Percentiles rank a stretch among this genome's conserved stretches.
Evolutionary conservation across 1,284 basidiomycete genomes (phyloP).

Genomic region (Cutaneotrichosporon cutaneum): DNA sequence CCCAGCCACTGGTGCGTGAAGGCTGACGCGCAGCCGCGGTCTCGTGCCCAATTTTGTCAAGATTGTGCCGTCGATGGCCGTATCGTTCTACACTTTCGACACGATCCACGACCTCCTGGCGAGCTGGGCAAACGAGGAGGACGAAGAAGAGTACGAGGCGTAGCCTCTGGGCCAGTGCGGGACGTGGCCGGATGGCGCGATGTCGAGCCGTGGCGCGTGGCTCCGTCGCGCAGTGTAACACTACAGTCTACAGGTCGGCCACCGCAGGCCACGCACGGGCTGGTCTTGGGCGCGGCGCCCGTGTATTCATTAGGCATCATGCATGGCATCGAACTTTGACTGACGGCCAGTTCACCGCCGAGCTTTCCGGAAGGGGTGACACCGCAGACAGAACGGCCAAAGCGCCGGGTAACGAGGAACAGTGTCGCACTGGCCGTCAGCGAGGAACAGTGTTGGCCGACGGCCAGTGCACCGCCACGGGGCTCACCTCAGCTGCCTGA

Average conservation of each 20-base stretch:
- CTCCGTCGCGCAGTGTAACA: background rate
- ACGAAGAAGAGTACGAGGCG: constrained; percentile 19
- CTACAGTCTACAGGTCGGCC: background rate
- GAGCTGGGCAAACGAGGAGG: constrained; percentile 23
- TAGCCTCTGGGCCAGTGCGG: background rate
- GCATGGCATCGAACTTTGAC: background rate
- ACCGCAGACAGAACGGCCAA: no score
- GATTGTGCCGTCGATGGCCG: constrained; percentile 85
- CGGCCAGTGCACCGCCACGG: no score
- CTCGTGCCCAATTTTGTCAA: constrained; percentile 87
- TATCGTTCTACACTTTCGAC: constrained; percentile 59
- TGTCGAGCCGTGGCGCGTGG: background rate
- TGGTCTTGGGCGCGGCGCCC: background rate
- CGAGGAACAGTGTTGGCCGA: no score
- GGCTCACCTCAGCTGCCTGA: no score
- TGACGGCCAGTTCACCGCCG: no score
- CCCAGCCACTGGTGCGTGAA: no score
- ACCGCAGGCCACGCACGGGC: no score
- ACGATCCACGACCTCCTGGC: constrained; percentile 48
- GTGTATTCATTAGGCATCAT: constrained; percentile 1
- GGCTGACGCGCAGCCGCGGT: constrained; percentile 73
- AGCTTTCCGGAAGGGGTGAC: no score
- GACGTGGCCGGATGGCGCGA: background rate
- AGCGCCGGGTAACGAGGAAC: no score
- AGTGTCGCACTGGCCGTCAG: no score